Percentiles rank a stretch among this genome's conserved stretches.
These are phyloP conservation scores for Melanogaster broomeanus DNA, from an alignment of 768 basidiomycete genomes.

Conservation along the genomic window DNA sequence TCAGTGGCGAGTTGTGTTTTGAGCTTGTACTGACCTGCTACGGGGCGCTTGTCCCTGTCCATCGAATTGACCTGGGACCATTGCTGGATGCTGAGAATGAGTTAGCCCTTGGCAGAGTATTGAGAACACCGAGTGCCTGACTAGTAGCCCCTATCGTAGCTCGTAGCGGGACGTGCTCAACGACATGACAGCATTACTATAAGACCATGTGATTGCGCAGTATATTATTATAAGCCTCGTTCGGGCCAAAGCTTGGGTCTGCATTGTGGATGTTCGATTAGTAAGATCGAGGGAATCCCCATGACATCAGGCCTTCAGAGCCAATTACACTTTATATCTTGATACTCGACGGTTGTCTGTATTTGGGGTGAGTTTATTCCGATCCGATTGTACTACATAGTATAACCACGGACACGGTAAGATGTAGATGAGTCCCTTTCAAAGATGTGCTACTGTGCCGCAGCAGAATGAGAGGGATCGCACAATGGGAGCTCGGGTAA, in stretches of 20 bases:
- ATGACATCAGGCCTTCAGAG: not conserved
- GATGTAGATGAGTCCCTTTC: no score
- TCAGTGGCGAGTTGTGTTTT: not conserved
- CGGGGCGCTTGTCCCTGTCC: slow-evolving; percentile 12
- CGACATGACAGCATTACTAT: slow-evolving; percentile 16
- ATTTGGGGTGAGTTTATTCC: no score
- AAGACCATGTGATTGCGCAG: not conserved
- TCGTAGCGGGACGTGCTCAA: slow-evolving; percentile 11
- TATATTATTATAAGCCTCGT: no score
- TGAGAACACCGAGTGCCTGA: not conserved
- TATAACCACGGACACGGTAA: no score
- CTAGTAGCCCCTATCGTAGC: slow-evolving; percentile 7
- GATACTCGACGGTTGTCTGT: no score
- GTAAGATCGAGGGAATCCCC: no score
- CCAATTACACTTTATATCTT: not conserved
- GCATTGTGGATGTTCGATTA: no score
- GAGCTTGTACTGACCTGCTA: slow-evolving; percentile 4
- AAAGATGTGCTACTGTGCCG: no score
- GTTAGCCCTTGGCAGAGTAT: not conserved
- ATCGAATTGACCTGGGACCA: slow-evolving; percentile 1
- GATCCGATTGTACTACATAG: no score
- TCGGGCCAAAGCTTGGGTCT: no score
- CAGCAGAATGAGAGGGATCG: no score
- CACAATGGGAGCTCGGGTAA: no score
- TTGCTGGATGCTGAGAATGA: slow-evolving; percentile 11